Evolutionary conservation across 805 yeast species (phyloP).

Genomic region (Yarrowia bubula): DNA sequence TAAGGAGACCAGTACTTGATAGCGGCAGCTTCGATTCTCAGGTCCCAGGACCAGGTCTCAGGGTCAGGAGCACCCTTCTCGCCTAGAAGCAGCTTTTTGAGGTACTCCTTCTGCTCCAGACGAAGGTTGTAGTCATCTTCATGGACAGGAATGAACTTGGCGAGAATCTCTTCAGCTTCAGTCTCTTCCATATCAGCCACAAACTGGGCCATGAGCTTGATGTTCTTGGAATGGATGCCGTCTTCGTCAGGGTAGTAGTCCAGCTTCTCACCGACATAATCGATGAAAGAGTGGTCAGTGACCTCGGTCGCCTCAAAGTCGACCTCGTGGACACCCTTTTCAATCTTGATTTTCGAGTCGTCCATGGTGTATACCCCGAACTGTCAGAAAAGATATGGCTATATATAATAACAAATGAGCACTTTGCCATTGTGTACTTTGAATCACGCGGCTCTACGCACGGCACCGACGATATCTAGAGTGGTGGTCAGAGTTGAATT

Average conservation of each 20-base stretch:
- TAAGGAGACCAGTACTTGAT: slow-evolving; percentile 47
- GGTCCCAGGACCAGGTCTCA: neutral
- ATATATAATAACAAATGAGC: too few species aligned
- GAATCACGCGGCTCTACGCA: neutral
- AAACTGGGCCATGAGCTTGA: neutral
- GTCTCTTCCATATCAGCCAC: neutral
- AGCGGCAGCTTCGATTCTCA: slow-evolving; percentile 6
- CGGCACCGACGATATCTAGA: neutral
- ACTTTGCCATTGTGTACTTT: neutral
- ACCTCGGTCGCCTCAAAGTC: slow-evolving; percentile 1
- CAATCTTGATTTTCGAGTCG: neutral
- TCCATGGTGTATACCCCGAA: neutral
- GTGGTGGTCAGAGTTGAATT: neutral
- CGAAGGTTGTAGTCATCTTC: slow-evolving; percentile 9
- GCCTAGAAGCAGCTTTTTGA: neutral
- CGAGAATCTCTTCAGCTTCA: neutral
- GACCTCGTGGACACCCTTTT: neutral
- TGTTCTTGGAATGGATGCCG: slow-evolving; percentile 3
- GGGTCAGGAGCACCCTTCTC: slow-evolving; percentile 9
- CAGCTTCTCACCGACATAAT: slow-evolving; percentile 10
- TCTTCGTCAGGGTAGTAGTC: neutral
- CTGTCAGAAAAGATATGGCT: too few species aligned
- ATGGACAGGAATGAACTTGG: neutral
- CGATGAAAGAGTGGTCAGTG: neutral
- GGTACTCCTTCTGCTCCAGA: slow-evolving; percentile 1